Evolutionary conservation across 2,329 filamentous ascomycete species (phyloP).

Genomic region (Karstenula rhodostoma): DNA sequence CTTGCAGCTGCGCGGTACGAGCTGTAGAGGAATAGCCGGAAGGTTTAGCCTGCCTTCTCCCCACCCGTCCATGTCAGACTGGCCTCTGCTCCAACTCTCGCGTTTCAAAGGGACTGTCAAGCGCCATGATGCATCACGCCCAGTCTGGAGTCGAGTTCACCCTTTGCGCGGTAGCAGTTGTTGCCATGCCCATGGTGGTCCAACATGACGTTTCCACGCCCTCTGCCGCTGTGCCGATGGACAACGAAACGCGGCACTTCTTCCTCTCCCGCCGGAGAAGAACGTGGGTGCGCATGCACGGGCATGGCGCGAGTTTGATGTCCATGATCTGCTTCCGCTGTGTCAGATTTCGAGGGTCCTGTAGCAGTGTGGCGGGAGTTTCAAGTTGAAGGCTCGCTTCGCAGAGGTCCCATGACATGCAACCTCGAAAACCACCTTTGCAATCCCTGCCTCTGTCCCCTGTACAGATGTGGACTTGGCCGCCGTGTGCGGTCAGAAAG

Average conservation of each 20-base stretch:
- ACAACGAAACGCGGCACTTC: background rate
- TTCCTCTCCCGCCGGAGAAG: conserved; percentile 16
- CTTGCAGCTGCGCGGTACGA: conserved; percentile 2
- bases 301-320: conserved; percentile 35
- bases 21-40: conserved; percentile 19
- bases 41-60: conserved; percentile 34
- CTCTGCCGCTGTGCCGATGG: background rate
- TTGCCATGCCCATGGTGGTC: background rate
- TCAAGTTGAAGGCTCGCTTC: conserved; percentile 42
- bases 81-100: conserved; percentile 4
- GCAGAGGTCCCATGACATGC: conserved; percentile 24
- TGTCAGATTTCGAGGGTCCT: conserved; percentile 40
- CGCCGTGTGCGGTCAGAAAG: background rate
- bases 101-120: conserved; percentile 12
- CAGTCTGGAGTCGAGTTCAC: background rate
- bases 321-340: conserved; percentile 43
- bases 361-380: conserved; percentile 48
- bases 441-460: conserved; percentile 10
- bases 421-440: conserved; percentile 11
- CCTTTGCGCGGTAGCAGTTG: background rate
- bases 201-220: background rate
- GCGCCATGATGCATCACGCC: background rate
- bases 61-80: conserved; percentile 12
- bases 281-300: conserved; percentile 15
- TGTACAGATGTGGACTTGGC: background rate